phyloP scores from a whole-genome alignment of 176 grass and related monocot species.

The Hyparrhenia diplandra region DNA sequence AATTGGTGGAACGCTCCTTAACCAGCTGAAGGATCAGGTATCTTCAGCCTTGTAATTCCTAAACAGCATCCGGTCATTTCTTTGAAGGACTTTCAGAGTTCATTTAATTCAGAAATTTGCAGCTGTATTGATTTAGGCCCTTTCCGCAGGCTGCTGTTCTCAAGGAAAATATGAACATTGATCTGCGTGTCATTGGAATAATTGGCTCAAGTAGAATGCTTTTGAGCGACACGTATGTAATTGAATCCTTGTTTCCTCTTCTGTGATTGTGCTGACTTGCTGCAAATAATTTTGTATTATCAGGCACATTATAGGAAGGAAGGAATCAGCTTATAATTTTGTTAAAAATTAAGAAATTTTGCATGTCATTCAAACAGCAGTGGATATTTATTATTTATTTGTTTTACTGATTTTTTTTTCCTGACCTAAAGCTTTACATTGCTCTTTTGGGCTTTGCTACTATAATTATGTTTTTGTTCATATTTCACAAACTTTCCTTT shows the following conservation, averaged over 20 bases:
- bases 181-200: conserved; percentile 84
- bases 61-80: too few species aligned
- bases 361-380: too few species aligned
- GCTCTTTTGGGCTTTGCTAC: too few species aligned
- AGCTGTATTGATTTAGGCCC: too few species aligned
- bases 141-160: conserved; percentile 63
- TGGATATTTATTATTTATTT: too few species aligned
- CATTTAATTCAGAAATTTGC: too few species aligned
- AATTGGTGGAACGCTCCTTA: conserved; percentile 81
- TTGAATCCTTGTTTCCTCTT: conserved; percentile 6
- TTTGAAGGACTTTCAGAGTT: too few species aligned
- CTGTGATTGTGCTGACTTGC: neutral
- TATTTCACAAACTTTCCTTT: too few species aligned
- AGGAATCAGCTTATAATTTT: neutral
- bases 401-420: too few species aligned
- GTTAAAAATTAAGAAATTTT: too few species aligned
- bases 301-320: neutral
- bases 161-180: conserved; percentile 87
- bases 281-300: conserved; percentile 24
- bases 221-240: conserved; percentile 71
- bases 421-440: too few species aligned
- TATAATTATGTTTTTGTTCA: too few species aligned
- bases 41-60: neutral
- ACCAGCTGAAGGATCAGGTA: conserved; percentile 95
- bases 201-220: conserved; percentile 68